Evolutionary conservation across 2,329 filamentous ascomycete species (phyloP), one percentile per base, ranked within the genome.

Genomic region (Penicillium rolfsii): DNA sequence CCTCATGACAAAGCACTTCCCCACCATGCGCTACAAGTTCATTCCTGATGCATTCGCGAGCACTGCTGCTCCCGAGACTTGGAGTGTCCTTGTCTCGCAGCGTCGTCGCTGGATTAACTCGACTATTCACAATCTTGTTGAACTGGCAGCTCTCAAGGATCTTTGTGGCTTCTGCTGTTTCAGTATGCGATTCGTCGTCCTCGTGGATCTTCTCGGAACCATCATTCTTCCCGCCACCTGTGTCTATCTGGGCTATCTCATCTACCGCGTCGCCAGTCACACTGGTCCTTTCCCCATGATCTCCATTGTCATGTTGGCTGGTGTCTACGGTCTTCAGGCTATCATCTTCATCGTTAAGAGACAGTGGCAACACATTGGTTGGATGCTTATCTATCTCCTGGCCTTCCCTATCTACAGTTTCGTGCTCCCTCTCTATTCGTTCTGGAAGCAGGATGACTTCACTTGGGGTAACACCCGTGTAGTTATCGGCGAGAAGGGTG

Each of bases 391-490:
- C 74, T 99, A 99, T 80, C 85, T 99, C 64, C 70, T 96, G n/a
- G 95, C 95, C 2, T 97, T 91, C 82, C 95, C 95, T 0, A 90
- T 99, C 69, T 97, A 94, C 82, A 95, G 90, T 4, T 91, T 99
- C 71, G 75, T 96, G 64, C 85, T 99, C 12, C 95, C 95, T 0
- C 81, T 99, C 65, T 99, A 98, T 82, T 97, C 94, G 0, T 99
- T 99, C 89, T 99, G 95, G 95, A 96, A 97, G 79, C 93, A 97
- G 77, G 95, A 99, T 79, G 94, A 99, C 80, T 99, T 99, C 84
- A 89, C 89, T 1, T 99, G 95, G 95, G 95, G 95, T 84, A 98
- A 95, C 81, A 99, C 95, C 1, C 93, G 95, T 85, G 88, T 99
- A 66, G 95, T 99, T 68, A 91, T 98, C 67, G 94, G 93, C 61